Base-by-base conservation (phyloP, 805 yeast genomes). In the Yarrowia bubula region DNA sequence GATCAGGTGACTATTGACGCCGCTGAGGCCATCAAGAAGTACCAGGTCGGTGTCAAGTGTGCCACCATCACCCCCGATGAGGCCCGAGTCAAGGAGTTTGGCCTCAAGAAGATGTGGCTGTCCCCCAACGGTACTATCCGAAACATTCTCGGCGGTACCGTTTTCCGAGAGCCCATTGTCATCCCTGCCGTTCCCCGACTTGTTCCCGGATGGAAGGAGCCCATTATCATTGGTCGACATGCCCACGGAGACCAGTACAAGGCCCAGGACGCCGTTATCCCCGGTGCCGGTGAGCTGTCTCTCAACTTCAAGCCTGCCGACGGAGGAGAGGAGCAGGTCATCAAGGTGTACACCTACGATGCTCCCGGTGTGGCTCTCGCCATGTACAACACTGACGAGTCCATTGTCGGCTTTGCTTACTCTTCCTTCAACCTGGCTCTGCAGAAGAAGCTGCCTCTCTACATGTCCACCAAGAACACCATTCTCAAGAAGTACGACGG, bases 111-210 rank as follows among this genome's bases (percentile, higher is more conserved):
- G 77, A 93, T 93, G 98, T 93, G 98, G 98, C 83, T 88, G 67
- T 90, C 97, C 14, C 98, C 98, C 69, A 93, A 93, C 78, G 98
- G 98, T 67, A 93, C 98, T 60, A 90, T 93, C 76, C 87, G 98
- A 79, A 93, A 93, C 80, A 88, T 93, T 68, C 81, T 93, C 67
- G 97, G 97, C 60, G 98, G 98, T 67, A 93, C 98, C 33, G 97
- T 93, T 51, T 93, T 93, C 83, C 85, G 98, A 74, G 98, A 92
- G 79, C 97, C 98, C 68, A 93, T 93, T 75, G 90, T 93, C 64
- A 90, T 93, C 72, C 91, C 90, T 66, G 80, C 84, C 71, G 88
- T 93, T 72, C 98, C 98, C 65, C 82, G 97, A 70, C 82, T 92
- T 68, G 88, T 93, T 18, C 90, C 96, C 50, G 88, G 88, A 66